phyloP scores from a whole-genome alignment of 208 protist species.

The Leishmania tarentolae region DNA sequence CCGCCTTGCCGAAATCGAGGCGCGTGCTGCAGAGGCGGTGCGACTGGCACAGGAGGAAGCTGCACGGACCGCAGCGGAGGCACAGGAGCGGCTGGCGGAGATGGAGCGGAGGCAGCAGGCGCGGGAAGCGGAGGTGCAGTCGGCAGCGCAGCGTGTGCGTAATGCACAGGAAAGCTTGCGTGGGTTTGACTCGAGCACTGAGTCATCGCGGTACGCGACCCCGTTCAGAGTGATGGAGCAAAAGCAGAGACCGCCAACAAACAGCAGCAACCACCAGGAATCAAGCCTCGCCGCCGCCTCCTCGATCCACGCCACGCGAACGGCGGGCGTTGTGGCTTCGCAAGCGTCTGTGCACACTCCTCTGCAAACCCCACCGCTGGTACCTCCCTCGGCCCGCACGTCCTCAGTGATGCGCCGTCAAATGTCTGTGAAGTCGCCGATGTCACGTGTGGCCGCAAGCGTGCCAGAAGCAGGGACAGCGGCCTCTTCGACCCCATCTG shows the following conservation, averaged over 20 bases:
- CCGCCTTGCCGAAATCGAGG: conserved; percentile 44
- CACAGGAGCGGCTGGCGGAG: conserved; percentile 46
- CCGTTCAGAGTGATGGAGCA: conserved; percentile 8
- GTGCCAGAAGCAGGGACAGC: background rate
- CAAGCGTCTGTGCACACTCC: background rate
- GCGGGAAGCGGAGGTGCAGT: conserved; percentile 45
- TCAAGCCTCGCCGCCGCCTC: conserved; percentile 4
- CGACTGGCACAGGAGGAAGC: conserved; percentile 39
- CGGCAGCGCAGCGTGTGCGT: conserved; percentile 35
- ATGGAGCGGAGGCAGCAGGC: conserved; percentile 43
- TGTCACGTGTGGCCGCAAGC: background rate
- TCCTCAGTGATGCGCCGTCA: conserved; percentile 1
- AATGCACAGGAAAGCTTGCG: conserved; percentile 30
- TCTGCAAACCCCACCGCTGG: conserved; percentile 21
- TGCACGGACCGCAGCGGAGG: conserved; percentile 34
- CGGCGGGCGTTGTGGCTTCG: background rate
- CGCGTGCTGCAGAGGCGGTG: conserved; percentile 45
- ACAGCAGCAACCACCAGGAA: background rate
- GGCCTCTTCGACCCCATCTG: background rate
- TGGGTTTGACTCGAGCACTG: conserved; percentile 31
- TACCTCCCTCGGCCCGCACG: conserved; percentile 4
- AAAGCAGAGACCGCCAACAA: background rate
- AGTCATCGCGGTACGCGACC: conserved; percentile 21
- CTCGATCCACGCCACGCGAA: background rate
- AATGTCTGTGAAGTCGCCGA: background rate